Base-by-base conservation (phyloP, 2,329 filamentous ascomycete genomes). In the Bimuria novae-zelandiae region DNA sequence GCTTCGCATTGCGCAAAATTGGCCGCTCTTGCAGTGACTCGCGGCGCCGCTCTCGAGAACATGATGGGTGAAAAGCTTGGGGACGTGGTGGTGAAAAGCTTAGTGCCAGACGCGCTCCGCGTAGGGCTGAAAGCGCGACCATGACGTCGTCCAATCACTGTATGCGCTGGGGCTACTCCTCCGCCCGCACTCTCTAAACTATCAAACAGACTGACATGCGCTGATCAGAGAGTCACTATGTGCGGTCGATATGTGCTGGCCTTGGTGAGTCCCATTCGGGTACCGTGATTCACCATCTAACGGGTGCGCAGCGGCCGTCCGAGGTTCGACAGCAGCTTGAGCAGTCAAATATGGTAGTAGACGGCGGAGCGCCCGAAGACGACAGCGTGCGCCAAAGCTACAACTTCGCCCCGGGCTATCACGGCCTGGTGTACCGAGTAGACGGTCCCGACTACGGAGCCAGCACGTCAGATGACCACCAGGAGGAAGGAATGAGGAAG, bases 381-480 rank as follows among this genome's bases (percentile, higher is more conserved):
- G 84, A 90, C 16, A 83, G 78, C 41, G 76, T 85, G 29, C 84
- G 89, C 32, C 89, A 90, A 68, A 91, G 84, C 30, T 96, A 95
- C 77, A 97, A 97, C 72, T 95, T 99, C 69, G 91, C 93, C 0
- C 94, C 94, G 0, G 89, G 92, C 0, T 89, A 91, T 56, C 82
- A 89, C 66, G 93, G 94, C 29, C 79, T 94, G 21, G 89, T 97
- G 22, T 96, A 96, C 70, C 85, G 92, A 54, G 90, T 90, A 29
- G 85, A 91, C 46, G 82, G 83, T 5, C 81, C 85, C 11, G 85
- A 88, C 53, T 77, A 78, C 57, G 84, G 84, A n/a, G 80, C 70
- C 51, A 59, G 60, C 45, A 64, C 56, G 32, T 58, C 60, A 17
- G 52, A 64, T 44, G 59, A 60, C 11, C 43, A 49, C 29, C 55